A percentile compares a stretch with the other conserved stretches of the same genome.
Conservation (phyloP, 495 filamentous ascomycete species). For the Neurospora sp. region DNA sequence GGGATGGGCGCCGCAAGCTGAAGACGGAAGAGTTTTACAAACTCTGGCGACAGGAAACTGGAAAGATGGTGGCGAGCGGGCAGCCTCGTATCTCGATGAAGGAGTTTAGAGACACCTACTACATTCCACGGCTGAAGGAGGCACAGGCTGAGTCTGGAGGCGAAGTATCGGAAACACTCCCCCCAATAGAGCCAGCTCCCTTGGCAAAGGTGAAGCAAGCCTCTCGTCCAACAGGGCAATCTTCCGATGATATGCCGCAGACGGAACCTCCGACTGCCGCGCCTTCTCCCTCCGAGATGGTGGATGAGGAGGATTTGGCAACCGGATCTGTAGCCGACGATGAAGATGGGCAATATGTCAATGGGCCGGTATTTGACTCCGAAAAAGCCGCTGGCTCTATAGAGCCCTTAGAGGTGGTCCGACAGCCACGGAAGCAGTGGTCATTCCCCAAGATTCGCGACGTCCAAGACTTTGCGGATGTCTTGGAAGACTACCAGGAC, state of each 20-base stretch:
- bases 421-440: conserved; percentile 16
- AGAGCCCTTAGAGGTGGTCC: conserved; percentile 17
- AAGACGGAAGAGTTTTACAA: conserved; percentile 10
- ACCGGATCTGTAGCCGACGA: conserved; percentile 9
- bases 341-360: conserved; percentile 14
- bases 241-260: neutral
- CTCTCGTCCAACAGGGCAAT: conserved; percentile 1
- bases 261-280: conserved; percentile 12
- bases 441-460: conserved; percentile 27
- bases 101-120: conserved; percentile 14
- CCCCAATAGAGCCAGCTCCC: neutral
- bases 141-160: conserved; percentile 1
- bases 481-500: conserved; percentile 25
- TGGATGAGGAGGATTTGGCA: conserved; percentile 8
- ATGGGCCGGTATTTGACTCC: conserved; percentile 1
- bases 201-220: neutral
- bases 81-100: conserved; percentile 10
- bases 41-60: conserved; percentile 11
- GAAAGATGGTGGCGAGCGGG: conserved; percentile 6
- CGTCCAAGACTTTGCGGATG: conserved; percentile 21
- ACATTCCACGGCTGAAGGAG: conserved; percentile 9
- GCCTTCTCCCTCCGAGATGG: conserved; percentile 12
- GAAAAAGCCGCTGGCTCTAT: conserved; percentile 6
- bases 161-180: neutral
- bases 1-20: conserved; percentile 13